Base-by-base conservation (phyloP, 2,329 filamentous ascomycete species). In the Monilinia aucupariae region DNA sequence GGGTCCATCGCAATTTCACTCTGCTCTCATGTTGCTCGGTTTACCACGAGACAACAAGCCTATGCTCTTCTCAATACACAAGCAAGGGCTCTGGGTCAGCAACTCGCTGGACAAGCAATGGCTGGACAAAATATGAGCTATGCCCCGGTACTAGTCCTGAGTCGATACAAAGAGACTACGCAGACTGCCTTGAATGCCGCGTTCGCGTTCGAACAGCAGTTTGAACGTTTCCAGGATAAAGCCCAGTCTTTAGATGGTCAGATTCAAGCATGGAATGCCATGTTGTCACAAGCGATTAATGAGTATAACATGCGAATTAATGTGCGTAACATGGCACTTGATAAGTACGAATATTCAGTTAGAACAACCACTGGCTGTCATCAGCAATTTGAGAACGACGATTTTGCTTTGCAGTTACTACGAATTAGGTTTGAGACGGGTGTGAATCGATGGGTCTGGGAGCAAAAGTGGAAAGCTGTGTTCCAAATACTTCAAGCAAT, bases 141-240 rank as follows among this genome's bases (percentile, higher is more conserved):
- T 22, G 53, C 53, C 5, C 53, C 53, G 17, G 53, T 56, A 2
- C 22, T 56, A n/a, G 53, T 45, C 20, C 25, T 56, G 17, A 45
- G 27, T 8, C 39, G 53, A 45, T 56, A 56, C 10, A 56, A 56
- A 32, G 39, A 56, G 27, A 56, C 53, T 12, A 56, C 53, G 0
- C 53, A 56, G n/a, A 45, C 6, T 9, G 53, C 27, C 3, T 22
- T 56, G 10, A 56, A 47, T 17, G 53, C 53, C 22, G 53, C 53
- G 3, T 6, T 32, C 32, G 53, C 53, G 9, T 56, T 56, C 5
- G 53, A 56, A 34, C 12, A 47, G 4, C 53, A 56, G 22, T 56
- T 56, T 34, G 53, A 56, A 17, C 53, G 53, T 32, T 56, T 56
- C 17, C 27, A 47, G 41, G 53, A 56, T n/a, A 56, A 56, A 45